phyloP scores from a whole-genome alignment of 768 basidiomycete genomes.

The Collybia sp. region DNA sequence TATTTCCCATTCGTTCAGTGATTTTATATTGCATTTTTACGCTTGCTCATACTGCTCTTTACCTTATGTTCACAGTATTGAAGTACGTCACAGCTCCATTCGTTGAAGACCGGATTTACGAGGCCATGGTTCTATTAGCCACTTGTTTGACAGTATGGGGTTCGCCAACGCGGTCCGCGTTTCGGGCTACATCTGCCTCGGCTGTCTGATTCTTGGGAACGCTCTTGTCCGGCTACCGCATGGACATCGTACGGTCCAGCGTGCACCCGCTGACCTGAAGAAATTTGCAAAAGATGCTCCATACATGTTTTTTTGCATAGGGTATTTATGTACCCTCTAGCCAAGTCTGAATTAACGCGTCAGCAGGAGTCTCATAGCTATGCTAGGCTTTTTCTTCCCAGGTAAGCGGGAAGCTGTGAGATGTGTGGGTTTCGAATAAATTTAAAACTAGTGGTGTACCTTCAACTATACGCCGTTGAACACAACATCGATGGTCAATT shows the following conservation, averaged over 20 bases:
- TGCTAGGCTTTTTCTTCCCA: constrained; percentile 10
- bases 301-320: constrained; percentile 21
- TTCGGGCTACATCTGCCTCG: too few species aligned
- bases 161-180: constrained; percentile 15
- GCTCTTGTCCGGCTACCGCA: too few species aligned
- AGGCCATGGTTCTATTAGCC: constrained; percentile 5
- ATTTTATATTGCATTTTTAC: not conserved
- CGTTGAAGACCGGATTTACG: not conserved
- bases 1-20: constrained; percentile 26
- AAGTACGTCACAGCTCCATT: not conserved
- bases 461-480: constrained; percentile 14
- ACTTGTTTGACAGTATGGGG: constrained; percentile 16
- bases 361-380: constrained; percentile 1
- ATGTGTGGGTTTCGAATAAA: not conserved
- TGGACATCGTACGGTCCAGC: too few species aligned
- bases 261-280: too few species aligned
- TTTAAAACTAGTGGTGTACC: constrained; percentile 2
- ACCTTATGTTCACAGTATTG: constrained; percentile 16
- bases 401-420: constrained; percentile 7
- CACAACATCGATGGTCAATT: constrained; percentile 11
- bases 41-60: not conserved
- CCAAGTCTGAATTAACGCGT: too few species aligned
- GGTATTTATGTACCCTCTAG: constrained; percentile 12
- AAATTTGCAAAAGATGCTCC: constrained; percentile 4
- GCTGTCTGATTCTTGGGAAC: too few species aligned